phyloP scores from a whole-genome alignment of 2,329 filamentous ascomycete species.

The Paradendryphiella salina region DNA sequence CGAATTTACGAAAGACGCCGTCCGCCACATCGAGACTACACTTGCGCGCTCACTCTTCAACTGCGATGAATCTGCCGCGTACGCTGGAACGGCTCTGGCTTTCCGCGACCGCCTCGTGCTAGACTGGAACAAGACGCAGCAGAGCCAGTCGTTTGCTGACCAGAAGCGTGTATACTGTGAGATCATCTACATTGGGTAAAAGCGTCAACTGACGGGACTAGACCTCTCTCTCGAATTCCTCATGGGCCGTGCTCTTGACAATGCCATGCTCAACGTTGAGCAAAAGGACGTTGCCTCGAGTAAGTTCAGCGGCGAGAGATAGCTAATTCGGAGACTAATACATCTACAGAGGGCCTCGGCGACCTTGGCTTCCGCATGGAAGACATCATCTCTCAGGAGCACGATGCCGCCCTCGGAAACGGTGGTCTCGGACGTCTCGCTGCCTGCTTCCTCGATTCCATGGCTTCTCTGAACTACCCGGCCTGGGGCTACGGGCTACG shows the following conservation, averaged over 20 bases:
- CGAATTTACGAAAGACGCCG: slow-evolving; percentile 80
- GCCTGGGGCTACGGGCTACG: slow-evolving; percentile 97
- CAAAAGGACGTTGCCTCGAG: slow-evolving; percentile 82
- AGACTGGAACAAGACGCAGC: slow-evolving; percentile 98
- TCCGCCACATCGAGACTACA: slow-evolving; percentile 94
- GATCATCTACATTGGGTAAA: background rate
- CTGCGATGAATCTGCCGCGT: slow-evolving; percentile 91
- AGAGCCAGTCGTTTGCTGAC: slow-evolving; percentile 87
- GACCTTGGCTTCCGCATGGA: slow-evolving; percentile 97
- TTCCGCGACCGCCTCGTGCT: slow-evolving; percentile 91
- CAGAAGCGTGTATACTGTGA: slow-evolving; percentile 89
- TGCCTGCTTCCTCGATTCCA: slow-evolving; percentile 94
- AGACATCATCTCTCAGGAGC: slow-evolving; percentile 91
- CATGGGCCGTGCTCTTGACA: slow-evolving; percentile 95
- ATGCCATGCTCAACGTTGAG: slow-evolving; percentile 96
- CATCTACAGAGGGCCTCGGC: slow-evolving; percentile 69
- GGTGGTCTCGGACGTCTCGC: slow-evolving; percentile 92
- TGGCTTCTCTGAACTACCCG: slow-evolving; percentile 91
- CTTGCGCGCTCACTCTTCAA: slow-evolving; percentile 96
- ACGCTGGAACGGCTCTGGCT: slow-evolving; percentile 85
- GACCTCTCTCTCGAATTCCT: slow-evolving; percentile 94
- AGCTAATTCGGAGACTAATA: slow-evolving; percentile 17
- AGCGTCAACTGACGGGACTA: slow-evolving; percentile 36
- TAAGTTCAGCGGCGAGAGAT: slow-evolving; percentile 48
- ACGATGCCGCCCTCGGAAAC: slow-evolving; percentile 94